Percentiles rank a stretch among this genome's conserved stretches.
These are phyloP conservation scores for Fraxinus paxiana DNA, from an alignment of 305 asterid species.

Conservation along the genomic window DNA sequence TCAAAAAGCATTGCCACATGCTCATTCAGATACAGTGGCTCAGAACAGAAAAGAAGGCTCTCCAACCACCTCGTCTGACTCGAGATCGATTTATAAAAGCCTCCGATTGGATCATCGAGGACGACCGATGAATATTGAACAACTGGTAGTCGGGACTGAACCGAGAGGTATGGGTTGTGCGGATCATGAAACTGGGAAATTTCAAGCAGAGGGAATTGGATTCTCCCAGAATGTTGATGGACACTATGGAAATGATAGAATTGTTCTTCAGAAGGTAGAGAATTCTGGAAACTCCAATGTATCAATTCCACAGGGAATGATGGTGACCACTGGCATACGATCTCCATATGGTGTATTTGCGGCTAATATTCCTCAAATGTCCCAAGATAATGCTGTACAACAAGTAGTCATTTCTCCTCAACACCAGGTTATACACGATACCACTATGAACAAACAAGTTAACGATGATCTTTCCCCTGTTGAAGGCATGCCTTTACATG, in stretches of 20 bases:
- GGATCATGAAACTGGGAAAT: constrained; percentile 39
- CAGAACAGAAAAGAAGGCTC: constrained; percentile 56
- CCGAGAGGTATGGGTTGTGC: constrained; percentile 18
- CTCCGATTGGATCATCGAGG: constrained; percentile 64
- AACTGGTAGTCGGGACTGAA: constrained; percentile 34
- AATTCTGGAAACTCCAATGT: constrained; percentile 43
- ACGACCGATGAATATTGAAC: constrained; percentile 40
- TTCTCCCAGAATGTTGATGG: constrained; percentile 35
- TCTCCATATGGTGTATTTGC: constrained; percentile 45
- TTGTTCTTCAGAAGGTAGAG: constrained; percentile 27
- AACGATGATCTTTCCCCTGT: constrained; percentile 37
- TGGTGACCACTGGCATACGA: constrained; percentile 48
- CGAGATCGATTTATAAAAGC: constrained; percentile 47
- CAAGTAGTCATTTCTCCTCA: constrained; percentile 49
- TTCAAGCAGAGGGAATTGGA: constrained; percentile 39
- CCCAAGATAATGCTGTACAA: constrained; percentile 38
- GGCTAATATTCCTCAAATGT: constrained; percentile 43
- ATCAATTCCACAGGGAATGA: constrained; percentile 41
- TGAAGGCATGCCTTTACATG: constrained; percentile 42
- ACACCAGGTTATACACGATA: constrained; percentile 48
- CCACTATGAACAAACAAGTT: constrained; percentile 35
- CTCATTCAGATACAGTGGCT: constrained; percentile 83
- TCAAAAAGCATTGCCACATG: constrained; percentile 90
- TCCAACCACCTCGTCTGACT: constrained; percentile 39
- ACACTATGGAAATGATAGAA: constrained; percentile 31